Base-by-base conservation (phyloP, 495 filamentous ascomycete species). In the Podospora fimiseda region DNA sequence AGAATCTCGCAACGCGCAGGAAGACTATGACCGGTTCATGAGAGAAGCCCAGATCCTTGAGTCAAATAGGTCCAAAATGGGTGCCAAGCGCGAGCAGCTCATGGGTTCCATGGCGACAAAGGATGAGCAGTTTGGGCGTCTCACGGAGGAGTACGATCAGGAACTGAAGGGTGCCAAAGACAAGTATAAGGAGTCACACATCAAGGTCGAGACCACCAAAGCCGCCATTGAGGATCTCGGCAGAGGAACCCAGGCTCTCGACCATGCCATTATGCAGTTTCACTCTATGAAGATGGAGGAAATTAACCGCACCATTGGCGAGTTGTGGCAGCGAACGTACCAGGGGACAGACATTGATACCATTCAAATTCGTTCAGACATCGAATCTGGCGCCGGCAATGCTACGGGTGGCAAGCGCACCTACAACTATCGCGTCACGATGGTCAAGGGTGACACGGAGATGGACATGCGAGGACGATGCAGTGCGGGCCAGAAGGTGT, bases 401-500 rank as follows among this genome's bases (percentile, higher is more conserved):
- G 33, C 49, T 9, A 40, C 41, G 20, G 84, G 80, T 48, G 85
- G 82, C 51, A 93, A 89, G 60, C 82, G 87, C 48, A 87, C 78
- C 27, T 98, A 97, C 78, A 96, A 98, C 68, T 98, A 98, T 73
- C 87, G 94, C 50, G 93, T 98, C 0, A 89, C 87, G 72, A 99
- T 99, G 94, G 84, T 96, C 58, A 99, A 99, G 74, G 84, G 90
- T 62, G 88, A 91, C 59, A 85, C 86, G 2, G 93, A 99, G 69
- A 96, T 99, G 92, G 93, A 99, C 72, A 99, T 99, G 93, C 89
- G 93, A 53, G 93, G 93, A 9, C 86, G 93, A 27, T 99, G 93
- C 76, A 92, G 87, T 64, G 93, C 93, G 11, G 93, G 93, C 2
- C 93, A 99, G 68, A 94, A 92, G 62, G 92, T 99, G 21, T 80